A percentile compares a stretch with the other conserved stretches of the same genome.
Conservation (phyloP, 495 filamentous ascomycete genomes). For the Talaromyces adpressus region DNA sequence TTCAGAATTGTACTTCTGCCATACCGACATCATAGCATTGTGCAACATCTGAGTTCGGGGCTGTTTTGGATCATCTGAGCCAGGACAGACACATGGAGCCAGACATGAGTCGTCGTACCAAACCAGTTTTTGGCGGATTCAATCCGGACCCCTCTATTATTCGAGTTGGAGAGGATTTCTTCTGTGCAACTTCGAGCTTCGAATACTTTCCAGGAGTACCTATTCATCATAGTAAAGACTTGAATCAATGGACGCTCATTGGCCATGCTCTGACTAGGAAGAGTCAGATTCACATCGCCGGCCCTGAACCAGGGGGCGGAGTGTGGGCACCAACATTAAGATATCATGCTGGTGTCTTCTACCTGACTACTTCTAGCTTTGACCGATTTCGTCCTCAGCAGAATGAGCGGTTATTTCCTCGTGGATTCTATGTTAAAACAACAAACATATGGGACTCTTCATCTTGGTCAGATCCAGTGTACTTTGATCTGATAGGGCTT, state of each 20-base stretch:
- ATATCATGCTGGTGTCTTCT: constrained; percentile 28
- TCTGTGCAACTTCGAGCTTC: constrained; percentile 38
- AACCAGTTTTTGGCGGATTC: too few species aligned
- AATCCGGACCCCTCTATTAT: constrained; percentile 37
- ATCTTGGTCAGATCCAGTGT: constrained; percentile 42
- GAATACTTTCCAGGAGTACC: constrained; percentile 41
- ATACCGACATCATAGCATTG: too few species aligned
- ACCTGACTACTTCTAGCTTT: constrained; percentile 34
- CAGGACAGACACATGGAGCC: too few species aligned
- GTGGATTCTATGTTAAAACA: constrained; percentile 41
- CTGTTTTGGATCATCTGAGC: too few species aligned
- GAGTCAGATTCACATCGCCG: constrained; percentile 56
- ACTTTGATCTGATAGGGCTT: constrained; percentile 40
- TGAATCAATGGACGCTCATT: constrained; percentile 40
- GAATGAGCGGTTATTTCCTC: too few species aligned
- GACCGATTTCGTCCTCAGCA: constrained; percentile 35
- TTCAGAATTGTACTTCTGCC: too few species aligned
- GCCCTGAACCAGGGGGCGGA: constrained; percentile 40
- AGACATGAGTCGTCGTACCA: too few species aligned
- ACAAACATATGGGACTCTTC: constrained; percentile 38
- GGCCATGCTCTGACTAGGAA: constrained; percentile 50
- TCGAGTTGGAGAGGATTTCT: constrained; percentile 32
- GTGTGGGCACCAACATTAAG: constrained; percentile 39
- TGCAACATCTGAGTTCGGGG: too few species aligned
- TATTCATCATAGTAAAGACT: constrained; percentile 39